Conservation (phyloP, 257 asterid genomes). For the Solanum etuberosum region DNA sequence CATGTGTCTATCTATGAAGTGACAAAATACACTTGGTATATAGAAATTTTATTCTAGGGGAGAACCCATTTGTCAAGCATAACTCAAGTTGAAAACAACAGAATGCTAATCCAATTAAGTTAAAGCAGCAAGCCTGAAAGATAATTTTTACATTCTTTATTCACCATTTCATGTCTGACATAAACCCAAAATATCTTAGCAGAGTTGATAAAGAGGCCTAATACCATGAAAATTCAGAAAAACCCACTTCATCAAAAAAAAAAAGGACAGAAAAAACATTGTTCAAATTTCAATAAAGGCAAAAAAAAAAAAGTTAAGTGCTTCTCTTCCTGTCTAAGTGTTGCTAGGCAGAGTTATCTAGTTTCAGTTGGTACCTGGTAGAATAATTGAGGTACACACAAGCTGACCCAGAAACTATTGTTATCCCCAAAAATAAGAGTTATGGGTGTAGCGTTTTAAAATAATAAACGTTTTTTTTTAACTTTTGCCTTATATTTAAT, state of each 20-base stretch:
- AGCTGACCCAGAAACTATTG: not conserved
- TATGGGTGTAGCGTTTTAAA: not conserved
- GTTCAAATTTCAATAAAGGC: not conserved
- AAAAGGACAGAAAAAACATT: not conserved
- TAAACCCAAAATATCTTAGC: not conserved
- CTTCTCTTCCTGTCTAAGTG: not conserved
- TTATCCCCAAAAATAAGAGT: not conserved
- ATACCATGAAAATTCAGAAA: not conserved
- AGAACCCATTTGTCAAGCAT: not conserved
- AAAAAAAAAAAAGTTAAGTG: not conserved
- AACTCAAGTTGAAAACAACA: not conserved
- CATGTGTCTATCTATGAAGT: not conserved
- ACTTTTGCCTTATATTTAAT: not conserved
- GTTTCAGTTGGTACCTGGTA: not conserved
- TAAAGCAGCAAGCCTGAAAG: not conserved
- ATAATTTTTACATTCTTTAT: not conserved
- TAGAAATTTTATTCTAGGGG: not conserved
- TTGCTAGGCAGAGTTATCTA: not conserved
- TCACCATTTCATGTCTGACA: not conserved
- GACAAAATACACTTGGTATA: not conserved
- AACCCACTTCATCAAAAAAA: not conserved
- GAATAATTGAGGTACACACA: not conserved
- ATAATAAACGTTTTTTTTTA: not conserved
- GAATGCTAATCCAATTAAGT: not conserved
- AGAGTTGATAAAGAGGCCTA: not conserved